A percentile compares a stretch with the other conserved stretches of the same genome.
These are phyloP conservation scores for Candida maesae DNA, from an alignment of 805 yeast species.

Conservation along the genomic window DNA sequence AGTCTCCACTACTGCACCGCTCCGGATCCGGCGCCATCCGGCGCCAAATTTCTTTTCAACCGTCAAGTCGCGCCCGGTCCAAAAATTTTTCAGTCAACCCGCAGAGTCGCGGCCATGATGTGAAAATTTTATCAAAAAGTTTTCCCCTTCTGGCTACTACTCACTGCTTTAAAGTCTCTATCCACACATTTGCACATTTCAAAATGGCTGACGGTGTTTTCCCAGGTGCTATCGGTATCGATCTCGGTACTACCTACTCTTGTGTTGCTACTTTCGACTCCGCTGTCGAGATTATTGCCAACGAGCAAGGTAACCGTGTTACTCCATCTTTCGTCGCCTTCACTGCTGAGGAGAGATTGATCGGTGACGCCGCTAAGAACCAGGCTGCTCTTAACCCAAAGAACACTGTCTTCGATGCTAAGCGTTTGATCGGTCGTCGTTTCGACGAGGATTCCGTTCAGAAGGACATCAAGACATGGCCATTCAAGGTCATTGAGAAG, in stretches of 20 bases:
- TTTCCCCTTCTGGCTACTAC: conserved; percentile 13
- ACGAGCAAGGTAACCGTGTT: conserved; percentile 84
- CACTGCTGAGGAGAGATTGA: conserved; percentile 73
- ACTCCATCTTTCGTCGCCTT: conserved; percentile 80
- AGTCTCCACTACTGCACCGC: conserved; percentile 5
- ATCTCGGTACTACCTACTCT: conserved; percentile 85
- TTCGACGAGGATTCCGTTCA: conserved; percentile 74
- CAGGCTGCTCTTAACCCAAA: conserved; percentile 78
- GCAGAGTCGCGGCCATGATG: conserved; percentile 11
- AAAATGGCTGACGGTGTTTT: conserved; percentile 96
- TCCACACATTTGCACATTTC: conserved; percentile 20
- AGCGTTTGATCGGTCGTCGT: conserved; percentile 78
- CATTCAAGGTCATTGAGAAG: conserved; percentile 65
- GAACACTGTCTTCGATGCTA: conserved; percentile 79
- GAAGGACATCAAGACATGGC: conserved; percentile 90
- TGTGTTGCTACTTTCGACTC: conserved; percentile 79
- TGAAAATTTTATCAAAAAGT: conserved; percentile 22
- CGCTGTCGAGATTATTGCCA: conserved; percentile 75
- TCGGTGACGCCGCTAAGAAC: conserved; percentile 82
- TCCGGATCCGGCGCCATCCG: conserved; percentile 11
- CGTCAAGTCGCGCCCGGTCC: conserved; percentile 1
- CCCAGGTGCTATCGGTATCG: conserved; percentile 99
- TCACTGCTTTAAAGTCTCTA: conserved; percentile 6
- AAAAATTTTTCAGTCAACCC: conserved; percentile 21
- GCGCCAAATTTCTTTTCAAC: neutral